Evolutionary conservation across 345 rosid species (phyloP).

Genomic region (Salix arbutifolia): DNA sequence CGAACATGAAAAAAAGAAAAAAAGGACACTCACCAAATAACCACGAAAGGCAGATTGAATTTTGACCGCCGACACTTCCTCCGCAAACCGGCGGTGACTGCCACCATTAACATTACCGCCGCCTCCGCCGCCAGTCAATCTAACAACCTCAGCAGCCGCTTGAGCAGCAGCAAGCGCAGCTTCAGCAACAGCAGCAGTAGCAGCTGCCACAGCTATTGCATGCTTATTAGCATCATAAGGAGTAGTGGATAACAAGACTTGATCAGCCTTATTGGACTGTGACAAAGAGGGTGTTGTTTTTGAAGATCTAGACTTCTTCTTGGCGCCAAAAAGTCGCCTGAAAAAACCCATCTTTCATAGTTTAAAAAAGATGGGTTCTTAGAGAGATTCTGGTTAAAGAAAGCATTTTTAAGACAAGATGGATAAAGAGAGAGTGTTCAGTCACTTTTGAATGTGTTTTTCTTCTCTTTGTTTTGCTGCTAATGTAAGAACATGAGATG

Average conservation of each 20-base stretch:
- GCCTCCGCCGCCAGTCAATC: slow-evolving; percentile 17
- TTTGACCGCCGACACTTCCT: slow-evolving; percentile 14
- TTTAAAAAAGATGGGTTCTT: not conserved
- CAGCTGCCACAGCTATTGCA: slow-evolving; percentile 34
- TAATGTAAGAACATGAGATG: not conserved
- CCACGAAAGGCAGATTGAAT: slow-evolving; percentile 35
- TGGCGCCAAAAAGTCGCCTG: slow-evolving; percentile 66
- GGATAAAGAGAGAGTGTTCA: not conserved
- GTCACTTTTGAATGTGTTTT: not conserved
- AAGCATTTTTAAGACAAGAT: not conserved
- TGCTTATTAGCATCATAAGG: slow-evolving; percentile 19
- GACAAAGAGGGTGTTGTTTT: slow-evolving; percentile 2
- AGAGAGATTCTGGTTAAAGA: not conserved
- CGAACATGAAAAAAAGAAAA: not conserved
- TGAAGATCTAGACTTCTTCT: slow-evolving; percentile 32
- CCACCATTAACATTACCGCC: not conserved
- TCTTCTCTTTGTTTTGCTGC: too few species aligned
- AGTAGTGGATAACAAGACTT: not conserved
- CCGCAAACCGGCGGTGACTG: slow-evolving; percentile 9
- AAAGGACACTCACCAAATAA: slow-evolving; percentile 23
- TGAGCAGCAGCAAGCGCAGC: slow-evolving; percentile 35
- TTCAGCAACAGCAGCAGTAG: slow-evolving; percentile 34
- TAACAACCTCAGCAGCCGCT: slow-evolving; percentile 33
- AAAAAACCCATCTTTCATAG: slow-evolving; percentile 69
- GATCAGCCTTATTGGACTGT: slow-evolving; percentile 9